These are phyloP conservation scores for Eragrostis tef DNA, from an alignment of 202 grass and related monocot species.

Conservation along the genomic window DNA sequence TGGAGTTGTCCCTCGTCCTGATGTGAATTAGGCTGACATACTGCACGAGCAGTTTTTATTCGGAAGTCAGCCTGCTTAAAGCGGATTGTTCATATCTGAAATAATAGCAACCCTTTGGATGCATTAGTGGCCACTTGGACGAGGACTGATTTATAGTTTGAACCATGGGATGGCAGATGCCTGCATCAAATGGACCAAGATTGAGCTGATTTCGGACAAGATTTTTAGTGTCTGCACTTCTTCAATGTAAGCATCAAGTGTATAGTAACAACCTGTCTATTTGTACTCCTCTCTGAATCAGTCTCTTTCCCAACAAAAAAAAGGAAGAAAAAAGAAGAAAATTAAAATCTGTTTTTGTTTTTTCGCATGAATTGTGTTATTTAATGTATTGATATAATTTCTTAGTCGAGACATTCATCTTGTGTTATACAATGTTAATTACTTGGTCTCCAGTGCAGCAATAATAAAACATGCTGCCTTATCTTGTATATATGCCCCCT, in stretches of 20 bases:
- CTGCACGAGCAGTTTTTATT: slow-evolving; percentile 21
- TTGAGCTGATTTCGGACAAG: slow-evolving; percentile 27
- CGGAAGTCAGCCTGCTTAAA: slow-evolving; percentile 18
- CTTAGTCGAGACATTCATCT: slow-evolving; percentile 30
- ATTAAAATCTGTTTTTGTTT: background rate
- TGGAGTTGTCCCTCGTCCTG: slow-evolving; percentile 10
- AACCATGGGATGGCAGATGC: background rate
- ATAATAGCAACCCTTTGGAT: slow-evolving; percentile 33
- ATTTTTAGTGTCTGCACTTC: slow-evolving; percentile 1
- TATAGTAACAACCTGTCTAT: slow-evolving; percentile 46
- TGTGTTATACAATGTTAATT: slow-evolving; percentile 18
- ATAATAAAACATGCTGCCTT: slow-evolving; percentile 3
- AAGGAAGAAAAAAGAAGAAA: background rate
- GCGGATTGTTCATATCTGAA: slow-evolving; percentile 10
- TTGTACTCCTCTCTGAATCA: slow-evolving; percentile 43
- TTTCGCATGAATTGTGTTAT: slow-evolving; percentile 8
- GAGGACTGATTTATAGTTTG: background rate
- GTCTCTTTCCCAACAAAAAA: slow-evolving; percentile 27
- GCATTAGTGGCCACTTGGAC: slow-evolving; percentile 5
- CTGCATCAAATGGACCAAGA: slow-evolving; percentile 8
- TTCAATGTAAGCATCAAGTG: slow-evolving; percentile 49
- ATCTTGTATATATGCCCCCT: background rate
- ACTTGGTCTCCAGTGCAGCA: background rate
- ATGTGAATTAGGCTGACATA: slow-evolving; percentile 32
- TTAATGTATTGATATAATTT: slow-evolving; percentile 38